Evolutionary conservation across 1,284 basidiomycete species (phyloP), one percentile per base, ranked within the genome.

Genomic region (Tylopilus sp.): DNA sequence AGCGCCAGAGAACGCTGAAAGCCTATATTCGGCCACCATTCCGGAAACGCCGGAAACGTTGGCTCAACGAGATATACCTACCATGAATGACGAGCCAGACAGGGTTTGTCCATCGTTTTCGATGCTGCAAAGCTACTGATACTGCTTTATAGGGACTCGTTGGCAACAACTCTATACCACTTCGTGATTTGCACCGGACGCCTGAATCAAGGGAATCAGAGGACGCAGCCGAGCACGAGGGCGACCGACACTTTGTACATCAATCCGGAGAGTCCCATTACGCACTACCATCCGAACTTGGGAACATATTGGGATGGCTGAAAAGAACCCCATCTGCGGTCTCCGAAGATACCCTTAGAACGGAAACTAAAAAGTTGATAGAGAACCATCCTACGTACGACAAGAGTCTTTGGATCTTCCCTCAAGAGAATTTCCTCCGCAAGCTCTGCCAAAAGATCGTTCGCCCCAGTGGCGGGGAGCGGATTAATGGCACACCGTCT

Each of bases 331-430:
- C n/a, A n/a, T n/a, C n/a, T n/a, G n/a, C n/a, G n/a, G n/a, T n/a
- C n/a, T n/a, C n/a, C n/a, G n/a, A n/a, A n/a, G n/a, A n/a, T n/a
- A 77, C 77, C 10, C 56, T 81, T 10, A 78, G 84, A n/a, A 89
- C 88, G 14, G 82, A 82, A 61, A 88, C 88, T 62, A 88, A 89
- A 0, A 88, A 91, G 57, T 92, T 96, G 65, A 96, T 98, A 57
- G 82, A 82, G 2, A 81, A 87, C 41, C 88, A 98, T 70, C 93
- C 95, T 0, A 82, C 85, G 1, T 99, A 90, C 62, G 95, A 98
- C 70, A 88, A 85, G 62, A 83, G 90, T 0, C 88, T 97, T 59
- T 98, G 91, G 85, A 57, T 96, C 8, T 88, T 98, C 65, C 83
- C 86, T 2, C 93, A 96, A 69, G 80, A 81, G 59, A 94, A 88